phyloP scores from a whole-genome alignment of 768 basidiomycete genomes.

The Lepiota brunneoincarnata region DNA sequence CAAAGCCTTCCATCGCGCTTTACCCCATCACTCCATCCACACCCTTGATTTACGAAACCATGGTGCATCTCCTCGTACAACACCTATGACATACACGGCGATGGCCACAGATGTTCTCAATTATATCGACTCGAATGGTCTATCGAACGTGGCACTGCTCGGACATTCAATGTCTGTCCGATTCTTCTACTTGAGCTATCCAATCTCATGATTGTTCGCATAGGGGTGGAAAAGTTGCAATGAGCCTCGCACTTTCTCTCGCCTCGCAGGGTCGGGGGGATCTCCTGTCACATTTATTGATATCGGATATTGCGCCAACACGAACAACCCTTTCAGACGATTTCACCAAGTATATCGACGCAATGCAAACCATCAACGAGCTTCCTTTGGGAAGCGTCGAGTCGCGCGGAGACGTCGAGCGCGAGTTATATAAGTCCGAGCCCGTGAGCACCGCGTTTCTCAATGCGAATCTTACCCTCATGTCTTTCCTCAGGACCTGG shows the following conservation, averaged over 20 bases:
- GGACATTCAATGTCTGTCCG: constrained; percentile 85
- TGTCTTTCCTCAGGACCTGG: constrained; percentile 55
- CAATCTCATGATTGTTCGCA: neutral
- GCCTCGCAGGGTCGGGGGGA: constrained; percentile 33
- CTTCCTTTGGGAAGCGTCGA: constrained; percentile 40
- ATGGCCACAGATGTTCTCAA: constrained; percentile 79
- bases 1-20: constrained; percentile 65
- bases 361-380: constrained; percentile 72
- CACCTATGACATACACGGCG: constrained; percentile 69
- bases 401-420: constrained; percentile 68
- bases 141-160: constrained; percentile 67
- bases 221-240: constrained; percentile 87
- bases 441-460: constrained; percentile 39
- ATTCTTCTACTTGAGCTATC: constrained; percentile 1
- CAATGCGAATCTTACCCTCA: neutral
- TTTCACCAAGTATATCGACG: constrained; percentile 62
- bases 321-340: constrained; percentile 56
- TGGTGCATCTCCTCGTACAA: constrained; percentile 73
- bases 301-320: constrained; percentile 82
- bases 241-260: constrained; percentile 58
- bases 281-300: constrained; percentile 56
- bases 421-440: constrained; percentile 60
- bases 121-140: constrained; percentile 54
- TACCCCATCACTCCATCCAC: constrained; percentile 66
- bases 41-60: constrained; percentile 88